Evolutionary conservation across 2,329 filamentous ascomycete species (phyloP).

Genomic region (Nothophoma quercina): DNA sequence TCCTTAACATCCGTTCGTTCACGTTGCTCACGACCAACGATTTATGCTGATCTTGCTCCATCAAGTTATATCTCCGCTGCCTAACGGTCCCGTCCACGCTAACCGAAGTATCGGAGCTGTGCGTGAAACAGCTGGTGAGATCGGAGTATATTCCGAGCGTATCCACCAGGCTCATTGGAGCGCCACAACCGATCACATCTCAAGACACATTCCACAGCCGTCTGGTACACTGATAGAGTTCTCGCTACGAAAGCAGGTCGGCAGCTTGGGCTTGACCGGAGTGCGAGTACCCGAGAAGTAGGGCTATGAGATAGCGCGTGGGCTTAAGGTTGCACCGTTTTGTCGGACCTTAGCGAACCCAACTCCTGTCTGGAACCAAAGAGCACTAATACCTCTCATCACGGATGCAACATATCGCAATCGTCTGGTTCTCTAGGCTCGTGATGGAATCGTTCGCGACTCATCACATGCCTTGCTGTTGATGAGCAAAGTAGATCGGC

Average conservation of each 20-base stretch:
- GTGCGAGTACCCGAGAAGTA: neutral
- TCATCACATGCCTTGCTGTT: neutral
- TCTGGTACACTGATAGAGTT: neutral
- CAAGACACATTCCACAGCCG: neutral
- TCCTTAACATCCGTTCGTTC: neutral
- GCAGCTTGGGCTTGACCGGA: neutral
- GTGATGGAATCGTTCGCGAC: constrained; percentile 2
- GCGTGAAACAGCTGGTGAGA: constrained; percentile 13
- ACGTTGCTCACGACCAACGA: neutral
- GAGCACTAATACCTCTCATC: neutral
- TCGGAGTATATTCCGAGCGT: constrained; percentile 15
- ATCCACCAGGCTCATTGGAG: neutral
- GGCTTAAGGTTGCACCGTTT: constrained; percentile 6
- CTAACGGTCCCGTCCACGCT: constrained; percentile 6
- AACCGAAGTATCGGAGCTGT: neutral
- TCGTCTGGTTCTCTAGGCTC: neutral
- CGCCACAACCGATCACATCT: constrained; percentile 15
- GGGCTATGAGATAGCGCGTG: neutral
- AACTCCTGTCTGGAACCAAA: neutral
- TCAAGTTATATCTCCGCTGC: constrained; percentile 11
- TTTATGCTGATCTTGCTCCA: constrained; percentile 13
- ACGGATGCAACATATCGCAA: neutral
- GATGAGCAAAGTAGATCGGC: neutral
- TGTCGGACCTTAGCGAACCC: neutral
- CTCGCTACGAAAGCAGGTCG: neutral